Percentiles rank a stretch among this genome's conserved stretches.
phyloP scores from a whole-genome alignment of 768 basidiomycete species.

The Trametes villosa region DNA sequence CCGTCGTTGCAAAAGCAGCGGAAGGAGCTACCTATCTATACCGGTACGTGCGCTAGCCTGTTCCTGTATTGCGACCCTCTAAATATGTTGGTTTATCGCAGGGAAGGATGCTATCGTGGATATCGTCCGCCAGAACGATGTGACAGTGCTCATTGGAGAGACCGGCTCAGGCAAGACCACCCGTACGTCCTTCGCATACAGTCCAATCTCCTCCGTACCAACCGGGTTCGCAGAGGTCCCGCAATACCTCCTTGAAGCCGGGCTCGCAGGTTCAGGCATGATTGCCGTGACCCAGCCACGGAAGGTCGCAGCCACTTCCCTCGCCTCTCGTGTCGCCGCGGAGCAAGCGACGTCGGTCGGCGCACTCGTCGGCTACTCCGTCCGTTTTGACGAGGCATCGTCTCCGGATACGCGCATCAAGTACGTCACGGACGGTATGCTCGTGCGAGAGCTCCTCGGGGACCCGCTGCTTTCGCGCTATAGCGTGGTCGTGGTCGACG shows the following conservation, averaged over 20 bases:
- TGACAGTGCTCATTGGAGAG: conserved; percentile 91
- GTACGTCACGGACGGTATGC: conserved; percentile 98
- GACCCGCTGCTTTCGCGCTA: conserved; percentile 80
- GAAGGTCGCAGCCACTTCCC: conserved; percentile 91
- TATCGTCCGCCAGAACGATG: conserved; percentile 77
- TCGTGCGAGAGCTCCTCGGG: conserved; percentile 87
- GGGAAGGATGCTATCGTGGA: conserved; percentile 77
- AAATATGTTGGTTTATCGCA: conserved; percentile 32
- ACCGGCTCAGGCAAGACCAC: conserved; percentile 99
- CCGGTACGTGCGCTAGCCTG: conserved; percentile 51
- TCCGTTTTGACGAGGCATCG: conserved; percentile 90
- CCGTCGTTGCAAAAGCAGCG: conserved; percentile 61
- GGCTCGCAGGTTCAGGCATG: conserved; percentile 68
- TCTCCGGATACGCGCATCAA: conserved; percentile 83
- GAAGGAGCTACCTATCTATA: conserved; percentile 75
- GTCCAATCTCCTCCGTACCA: not conserved
- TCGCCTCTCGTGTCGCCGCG: conserved; percentile 87
- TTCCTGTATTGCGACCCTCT: not conserved
- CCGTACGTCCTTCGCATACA: conserved; percentile 58
- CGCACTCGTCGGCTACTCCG: conserved; percentile 86
- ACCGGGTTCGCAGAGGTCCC: conserved; percentile 86
- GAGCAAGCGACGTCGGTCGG: conserved; percentile 82
- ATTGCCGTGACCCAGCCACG: conserved; percentile 96
- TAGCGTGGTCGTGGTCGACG: conserved; percentile 90
- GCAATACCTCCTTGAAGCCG: conserved; percentile 89